Evolutionary conservation across 768 basidiomycete species (phyloP), one percentile per base, ranked within the genome.

Genomic region (Kockovaella imperatae): DNA sequence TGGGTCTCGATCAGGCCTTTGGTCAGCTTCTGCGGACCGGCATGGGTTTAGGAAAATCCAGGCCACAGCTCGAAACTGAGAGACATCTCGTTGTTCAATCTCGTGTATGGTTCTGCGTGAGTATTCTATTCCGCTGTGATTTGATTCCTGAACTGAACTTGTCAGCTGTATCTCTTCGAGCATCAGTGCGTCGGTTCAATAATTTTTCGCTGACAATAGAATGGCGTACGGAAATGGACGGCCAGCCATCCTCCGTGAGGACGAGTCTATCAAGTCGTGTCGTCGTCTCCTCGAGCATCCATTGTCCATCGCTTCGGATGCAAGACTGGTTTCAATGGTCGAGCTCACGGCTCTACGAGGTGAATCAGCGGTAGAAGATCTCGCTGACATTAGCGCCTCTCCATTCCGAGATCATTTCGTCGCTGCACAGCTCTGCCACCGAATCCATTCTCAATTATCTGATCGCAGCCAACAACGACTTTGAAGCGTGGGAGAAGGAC

Each of bases 141-240:
- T n/a, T n/a, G n/a, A n/a, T n/a, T n/a, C n/a, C n/a, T 28, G 45
- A 38, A 14, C 35, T 44, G 7, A 10, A 44, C 53, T 58, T 13
- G 35, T 17, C 36, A 64, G 63, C 75, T 91, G 14, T 91, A 89
- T 66, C 79, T 93, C 30, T 88, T 91, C 65, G 90, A 93, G 64
- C 88, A 91, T 67, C 89, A 93, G 86, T 89, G 60, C 57, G 85
- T 79, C 20, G 10, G 20, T 13, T 11, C 24, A 31, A 17, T 18
- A 11, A 8, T 38, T 30, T 21, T 20, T 20, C 14, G 5, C 58
- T 69, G 40, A 68, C 42, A 17, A n/a, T 55, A 93, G 89, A 64
- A 77, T 96, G 71, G 91, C 89, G 0, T 96, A 91, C 59, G 91
- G 90, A 3, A 93, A 86, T 32, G 90, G 90, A 8, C 83, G 90